Conservation (phyloP, 2,329 filamentous ascomycete species). For the Thielaviopsis ethacetica region DNA sequence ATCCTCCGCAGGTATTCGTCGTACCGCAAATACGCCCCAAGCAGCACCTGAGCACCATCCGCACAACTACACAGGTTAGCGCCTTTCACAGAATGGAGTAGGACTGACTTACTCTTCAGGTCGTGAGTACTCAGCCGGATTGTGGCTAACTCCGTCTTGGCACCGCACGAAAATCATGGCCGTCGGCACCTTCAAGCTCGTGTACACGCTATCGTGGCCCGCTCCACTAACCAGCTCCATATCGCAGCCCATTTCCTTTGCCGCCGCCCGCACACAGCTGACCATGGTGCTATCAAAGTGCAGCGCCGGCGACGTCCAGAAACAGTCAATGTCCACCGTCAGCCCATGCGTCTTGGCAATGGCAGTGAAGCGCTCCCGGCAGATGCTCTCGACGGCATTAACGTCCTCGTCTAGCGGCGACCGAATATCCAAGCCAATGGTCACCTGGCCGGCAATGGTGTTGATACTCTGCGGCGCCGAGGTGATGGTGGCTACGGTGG, state of each 20-base stretch:
- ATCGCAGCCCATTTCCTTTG: conserved; percentile 13
- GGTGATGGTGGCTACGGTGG: conserved; percentile 15
- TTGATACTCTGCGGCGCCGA: conserved; percentile 10
- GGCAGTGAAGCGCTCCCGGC: conserved; percentile 9
- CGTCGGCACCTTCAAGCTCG: too few relatives aligned
- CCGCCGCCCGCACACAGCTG: neutral
- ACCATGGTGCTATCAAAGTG: neutral
- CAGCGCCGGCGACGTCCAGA: neutral
- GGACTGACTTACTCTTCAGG: too few relatives aligned
- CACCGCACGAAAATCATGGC: too few relatives aligned
- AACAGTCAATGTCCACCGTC: conserved; percentile 3
- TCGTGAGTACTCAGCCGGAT: too few relatives aligned
- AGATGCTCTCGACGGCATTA: conserved; percentile 11
- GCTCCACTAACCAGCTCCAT: conserved; percentile 13
- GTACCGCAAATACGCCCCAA: neutral
- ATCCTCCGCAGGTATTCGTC: neutral
- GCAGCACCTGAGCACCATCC: neutral
- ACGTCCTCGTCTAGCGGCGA: conserved; percentile 6
- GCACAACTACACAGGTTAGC: neutral
- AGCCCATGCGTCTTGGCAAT: conserved; percentile 13
- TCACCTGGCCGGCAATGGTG: neutral
- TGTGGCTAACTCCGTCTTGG: too few relatives aligned
- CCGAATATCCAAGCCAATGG: neutral
- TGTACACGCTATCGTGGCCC: too few relatives aligned
- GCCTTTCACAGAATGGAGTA: too few relatives aligned